Base-by-base conservation (phyloP, 2,329 filamentous ascomycete genomes). In the Bipolaris sorokiniana region DNA sequence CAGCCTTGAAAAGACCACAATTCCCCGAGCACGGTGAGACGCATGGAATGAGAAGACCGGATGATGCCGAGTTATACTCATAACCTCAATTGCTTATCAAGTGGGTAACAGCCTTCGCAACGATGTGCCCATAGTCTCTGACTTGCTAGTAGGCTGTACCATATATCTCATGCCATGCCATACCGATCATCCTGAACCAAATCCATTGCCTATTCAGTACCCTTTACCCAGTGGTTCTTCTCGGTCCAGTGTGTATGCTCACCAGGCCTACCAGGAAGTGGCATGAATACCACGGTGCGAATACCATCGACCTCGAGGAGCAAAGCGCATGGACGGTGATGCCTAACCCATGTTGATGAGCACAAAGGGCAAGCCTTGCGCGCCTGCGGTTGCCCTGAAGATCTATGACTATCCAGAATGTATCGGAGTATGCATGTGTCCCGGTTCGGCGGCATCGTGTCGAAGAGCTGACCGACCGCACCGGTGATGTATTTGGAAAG, bases 1-100 rank as follows among this genome's bases (percentile, higher is more conserved):
- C 73, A 0, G 73, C 73, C 18, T 42, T 67, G 40, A 76, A 76
- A 59, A 67, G 66, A 40, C 71, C 74, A 0, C 48, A 61, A 5
- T 34, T 41, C 48, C 47, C 68, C 1, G 54, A 34, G 9, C 46
- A 48, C 40, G 23, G 38, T 13, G 51, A 40, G 15, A 42, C 40
- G 33, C 38, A 44, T 16, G 54, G 57, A 9, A 40, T 41, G 31
- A 60, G 41, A 16, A 54, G 50, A 40, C 22, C 52, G 20, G 57
- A 58, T 3, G 59, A 58, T 7, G 54, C 58, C 13, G 50, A 58
- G 7, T 31, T 61, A 23, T 56, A 58, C 38, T 53, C 55, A 33
- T 58, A 40, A 57, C 6, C 5, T 45, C 28, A 18, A 13, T 7
- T 9, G 3, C 11, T 33, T 18, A 36, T 11, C n/a, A 51, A 26